These are phyloP conservation scores for Stygiomarasmius scandens DNA, from an alignment of 1,284 basidiomycete species.

Conservation along the genomic window DNA sequence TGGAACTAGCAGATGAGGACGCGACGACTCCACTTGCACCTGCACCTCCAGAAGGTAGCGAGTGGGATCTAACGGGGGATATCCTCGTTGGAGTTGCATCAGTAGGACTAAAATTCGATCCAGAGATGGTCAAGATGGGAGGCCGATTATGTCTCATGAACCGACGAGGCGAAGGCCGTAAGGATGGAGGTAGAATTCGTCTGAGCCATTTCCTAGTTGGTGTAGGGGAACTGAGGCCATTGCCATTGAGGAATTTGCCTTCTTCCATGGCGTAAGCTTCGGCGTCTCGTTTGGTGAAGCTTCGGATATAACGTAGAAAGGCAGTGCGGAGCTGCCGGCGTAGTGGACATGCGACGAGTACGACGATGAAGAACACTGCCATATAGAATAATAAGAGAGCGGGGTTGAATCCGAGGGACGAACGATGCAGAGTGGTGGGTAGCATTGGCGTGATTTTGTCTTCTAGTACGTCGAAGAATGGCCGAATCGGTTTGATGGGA, in stretches of 20 bases:
- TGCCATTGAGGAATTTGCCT: slow-evolving; percentile 39
- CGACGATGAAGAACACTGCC: slow-evolving; percentile 41
- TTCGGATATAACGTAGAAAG: slow-evolving; percentile 50
- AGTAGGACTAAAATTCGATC: slow-evolving; percentile 22
- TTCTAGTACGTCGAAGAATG: slow-evolving; percentile 63
- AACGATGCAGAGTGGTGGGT: slow-evolving; percentile 57
- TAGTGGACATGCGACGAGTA: slow-evolving; percentile 53
- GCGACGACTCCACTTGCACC: neutral
- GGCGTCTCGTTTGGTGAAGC: slow-evolving; percentile 34
- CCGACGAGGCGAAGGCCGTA: slow-evolving; percentile 21
- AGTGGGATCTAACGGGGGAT: slow-evolving; percentile 35
- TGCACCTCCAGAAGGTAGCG: slow-evolving; percentile 27
- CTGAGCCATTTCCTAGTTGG: slow-evolving; percentile 33
- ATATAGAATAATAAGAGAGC: slow-evolving; percentile 60
- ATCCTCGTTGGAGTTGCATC: slow-evolving; percentile 25
- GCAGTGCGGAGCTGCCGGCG: slow-evolving; percentile 53
- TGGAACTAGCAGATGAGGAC: slow-evolving; percentile 19
- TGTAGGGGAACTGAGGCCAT: slow-evolving; percentile 29
- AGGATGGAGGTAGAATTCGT: slow-evolving; percentile 41
- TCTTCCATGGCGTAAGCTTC: slow-evolving; percentile 64
- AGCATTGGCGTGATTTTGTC: slow-evolving; percentile 64
- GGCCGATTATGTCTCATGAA: slow-evolving; percentile 3
- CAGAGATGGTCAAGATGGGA: slow-evolving; percentile 23
- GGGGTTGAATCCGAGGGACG: slow-evolving; percentile 71
- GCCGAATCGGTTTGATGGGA: slow-evolving; percentile 61